Conservation (phyloP, 371 early-diverging fungal genomes). For the Gilbertella persicaria region DNA sequence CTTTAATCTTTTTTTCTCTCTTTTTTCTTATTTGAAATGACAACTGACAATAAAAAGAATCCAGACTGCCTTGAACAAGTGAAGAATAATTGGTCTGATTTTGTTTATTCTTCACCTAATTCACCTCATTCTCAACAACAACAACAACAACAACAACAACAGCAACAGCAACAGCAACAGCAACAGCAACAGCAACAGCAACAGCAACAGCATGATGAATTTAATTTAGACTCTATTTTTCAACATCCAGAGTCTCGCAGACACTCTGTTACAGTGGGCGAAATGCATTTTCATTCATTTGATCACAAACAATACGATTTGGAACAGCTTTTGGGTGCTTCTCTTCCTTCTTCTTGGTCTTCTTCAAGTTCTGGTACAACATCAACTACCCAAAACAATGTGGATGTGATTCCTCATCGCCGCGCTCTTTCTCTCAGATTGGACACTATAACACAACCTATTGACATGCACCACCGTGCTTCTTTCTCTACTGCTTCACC, state of each 20-base stretch:
- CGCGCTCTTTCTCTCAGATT: conserved; percentile 39
- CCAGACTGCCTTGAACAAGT: conserved; percentile 8
- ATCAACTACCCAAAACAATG: background rate
- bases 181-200: conserved; percentile 7
- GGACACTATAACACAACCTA: conserved; percentile 23
- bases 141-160: conserved; percentile 6
- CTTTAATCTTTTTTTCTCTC: conserved; percentile 1
- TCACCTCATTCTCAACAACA: conserved; percentile 21
- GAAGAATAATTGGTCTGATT: conserved; percentile 25
- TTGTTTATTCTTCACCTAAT: conserved; percentile 31
- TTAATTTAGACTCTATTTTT: too few species aligned
- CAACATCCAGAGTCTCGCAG: conserved; percentile 7
- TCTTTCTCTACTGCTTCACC: conserved; percentile 32
- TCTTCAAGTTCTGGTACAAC: conserved; percentile 16
- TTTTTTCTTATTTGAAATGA: conserved; percentile 9
- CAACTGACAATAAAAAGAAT: conserved; percentile 34
- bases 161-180: conserved; percentile 12
- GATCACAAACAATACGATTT: conserved; percentile 22
- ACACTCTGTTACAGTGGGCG: conserved; percentile 30
- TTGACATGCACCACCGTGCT: conserved; percentile 10
- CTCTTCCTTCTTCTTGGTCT: conserved; percentile 30
- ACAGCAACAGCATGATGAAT: conserved; percentile 3
- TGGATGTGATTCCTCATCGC: conserved; percentile 17
- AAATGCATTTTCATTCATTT: conserved; percentile 23
- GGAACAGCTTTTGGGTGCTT: conserved; percentile 15